Evolutionary conservation across 495 filamentous ascomycete species (phyloP).

Genomic region (Eremomyces bilateralis): DNA sequence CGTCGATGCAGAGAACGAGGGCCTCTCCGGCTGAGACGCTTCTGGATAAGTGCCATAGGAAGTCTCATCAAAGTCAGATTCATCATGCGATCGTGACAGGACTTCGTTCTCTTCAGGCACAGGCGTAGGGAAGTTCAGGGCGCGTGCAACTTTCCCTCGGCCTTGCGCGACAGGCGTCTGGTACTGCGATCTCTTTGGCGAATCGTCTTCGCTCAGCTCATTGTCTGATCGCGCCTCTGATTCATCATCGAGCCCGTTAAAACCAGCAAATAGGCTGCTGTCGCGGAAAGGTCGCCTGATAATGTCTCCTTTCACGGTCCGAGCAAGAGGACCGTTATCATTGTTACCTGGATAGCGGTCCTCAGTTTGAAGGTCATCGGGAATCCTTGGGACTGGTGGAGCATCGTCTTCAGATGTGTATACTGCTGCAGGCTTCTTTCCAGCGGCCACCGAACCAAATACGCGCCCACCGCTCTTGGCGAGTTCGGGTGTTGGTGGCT

Average conservation of each 20-base stretch:
- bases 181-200: conserved; percentile 18
- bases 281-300: conserved; percentile 50
- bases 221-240: conserved; percentile 33
- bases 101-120: conserved; percentile 23
- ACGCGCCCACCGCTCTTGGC: no score
- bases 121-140: conserved; percentile 18
- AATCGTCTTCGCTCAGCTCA: conserved; percentile 10
- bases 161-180: no score
- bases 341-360: conserved; percentile 66
- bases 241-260: conserved; percentile 38
- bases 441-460: no score
- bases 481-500: conserved; percentile 29
- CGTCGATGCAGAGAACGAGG: no score
- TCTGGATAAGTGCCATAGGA: no score
- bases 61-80: no score
- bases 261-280: conserved; percentile 72
- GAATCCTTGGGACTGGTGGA: conserved; percentile 7
- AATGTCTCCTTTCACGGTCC: conserved; percentile 26
- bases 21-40: no score
- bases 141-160: conserved; percentile 9
- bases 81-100: conserved; percentile 5
- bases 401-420: no score
- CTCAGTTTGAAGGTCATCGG: conserved; percentile 14
- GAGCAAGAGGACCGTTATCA: conserved; percentile 53
- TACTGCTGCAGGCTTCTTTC: no score